phyloP scores from a whole-genome alignment of 2,329 filamentous ascomycete genomes.

The Aspergillus brunneoviolaceus region DNA sequence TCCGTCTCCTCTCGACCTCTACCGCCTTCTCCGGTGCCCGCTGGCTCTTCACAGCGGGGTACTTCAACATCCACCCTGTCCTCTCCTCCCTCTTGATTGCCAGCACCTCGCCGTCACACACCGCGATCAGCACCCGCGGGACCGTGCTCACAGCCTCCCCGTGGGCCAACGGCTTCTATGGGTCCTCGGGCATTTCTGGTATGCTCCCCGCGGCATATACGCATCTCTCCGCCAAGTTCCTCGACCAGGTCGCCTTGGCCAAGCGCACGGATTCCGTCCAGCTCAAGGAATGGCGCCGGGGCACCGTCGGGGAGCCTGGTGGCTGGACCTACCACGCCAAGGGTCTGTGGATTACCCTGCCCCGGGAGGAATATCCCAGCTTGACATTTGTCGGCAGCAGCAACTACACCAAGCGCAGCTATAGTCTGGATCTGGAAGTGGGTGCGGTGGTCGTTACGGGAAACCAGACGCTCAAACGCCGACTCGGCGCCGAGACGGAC shows the following conservation, averaged over 20 bases:
- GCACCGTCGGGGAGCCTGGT: constrained; percentile 73
- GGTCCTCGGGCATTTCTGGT: constrained; percentile 81
- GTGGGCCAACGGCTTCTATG: constrained; percentile 92
- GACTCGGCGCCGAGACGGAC: constrained; percentile 74
- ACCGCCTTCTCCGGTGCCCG: constrained; percentile 63
- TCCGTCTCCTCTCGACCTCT: constrained; percentile 65
- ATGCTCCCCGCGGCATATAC: constrained; percentile 92
- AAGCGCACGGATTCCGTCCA: constrained; percentile 60
- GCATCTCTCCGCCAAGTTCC: constrained; percentile 77
- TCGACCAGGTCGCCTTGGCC: constrained; percentile 60
- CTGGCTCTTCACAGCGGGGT: constrained; percentile 97
- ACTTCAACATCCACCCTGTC: constrained; percentile 92
- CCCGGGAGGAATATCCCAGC: constrained; percentile 62
- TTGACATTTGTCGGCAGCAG: constrained; percentile 85
- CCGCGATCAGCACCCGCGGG: constrained; percentile 52
- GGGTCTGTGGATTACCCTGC: constrained; percentile 79
- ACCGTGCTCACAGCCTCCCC: constrained; percentile 91
- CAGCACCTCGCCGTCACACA: constrained; percentile 53
- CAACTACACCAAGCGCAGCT: constrained; percentile 94
- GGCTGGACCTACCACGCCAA: constrained; percentile 99
- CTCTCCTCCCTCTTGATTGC: constrained; percentile 76
- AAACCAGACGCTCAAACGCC: constrained; percentile 68
- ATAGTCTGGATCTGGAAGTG: constrained; percentile 86
- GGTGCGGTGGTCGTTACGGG: constrained; percentile 82
- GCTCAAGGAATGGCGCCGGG: constrained; percentile 84